Base-by-base conservation (phyloP, 2,329 filamentous ascomycete species). In the Thelonectria blattea region DNA sequence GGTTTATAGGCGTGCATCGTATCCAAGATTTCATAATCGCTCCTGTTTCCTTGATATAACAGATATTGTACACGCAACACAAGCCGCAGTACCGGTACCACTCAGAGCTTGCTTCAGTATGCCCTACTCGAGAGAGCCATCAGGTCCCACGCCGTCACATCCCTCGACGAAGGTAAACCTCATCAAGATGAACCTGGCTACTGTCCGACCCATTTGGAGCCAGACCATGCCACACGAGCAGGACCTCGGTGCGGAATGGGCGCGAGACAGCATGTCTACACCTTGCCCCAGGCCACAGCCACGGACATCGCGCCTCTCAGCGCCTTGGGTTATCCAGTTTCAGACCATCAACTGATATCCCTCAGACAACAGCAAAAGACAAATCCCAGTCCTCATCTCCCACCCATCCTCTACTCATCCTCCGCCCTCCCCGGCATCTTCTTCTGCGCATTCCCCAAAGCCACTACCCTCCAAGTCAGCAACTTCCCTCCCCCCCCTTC, bases 371-470 rank as follows among this genome's bases (percentile, higher is more conserved):
- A 15, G 8, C 34, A 43, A 20, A 17, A 43, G n/a, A 15, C 18
- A 17, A 24, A 42, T 20, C 10, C 39, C 27, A 55, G 41, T n/a
- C 12, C n/a, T 7, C n/a, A 37, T 4, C 17, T 43, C n/a, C 10
- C 34, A 9, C 15, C 2, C n/a, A 30, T 17, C 22, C 45, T 30
- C 45, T 47, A 47, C 22, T 27, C 15, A 15, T 52, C 15, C n/a
- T 12, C 8, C 27, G 12, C 32, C 11, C 30, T 12, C 15, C 18
- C 60, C 0, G 67, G 67, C 22, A 61, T 43, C 15, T 17, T 18
- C 64, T 76, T 75, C 2, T 60, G 68, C 41, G 68, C 61, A 53
- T 73, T 68, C 7, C 74, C 74, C 47, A 75, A 58, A 6, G 64
- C 73, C 65, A 77, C 73, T 76, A 47, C 14, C 45, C 4, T 10